Conservation (phyloP, 2,329 filamentous ascomycete genomes). For the Epichloe amarillans region DNA sequence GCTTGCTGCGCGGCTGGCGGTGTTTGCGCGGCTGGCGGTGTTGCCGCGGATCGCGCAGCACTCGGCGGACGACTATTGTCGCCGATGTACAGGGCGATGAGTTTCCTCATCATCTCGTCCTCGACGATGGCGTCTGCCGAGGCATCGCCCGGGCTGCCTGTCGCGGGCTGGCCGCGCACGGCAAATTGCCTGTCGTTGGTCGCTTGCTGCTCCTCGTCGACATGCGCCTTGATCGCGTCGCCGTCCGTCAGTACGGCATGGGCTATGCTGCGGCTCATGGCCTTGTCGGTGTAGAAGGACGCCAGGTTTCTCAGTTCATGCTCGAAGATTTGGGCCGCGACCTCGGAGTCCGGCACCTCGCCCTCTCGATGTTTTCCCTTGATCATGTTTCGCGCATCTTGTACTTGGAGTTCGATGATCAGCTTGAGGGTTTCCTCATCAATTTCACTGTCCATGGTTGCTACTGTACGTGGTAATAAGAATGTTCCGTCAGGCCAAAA, state of each 20-base stretch:
- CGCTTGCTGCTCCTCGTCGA: background rate
- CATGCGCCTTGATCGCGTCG: constrained; percentile 1
- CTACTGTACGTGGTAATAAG: no score
- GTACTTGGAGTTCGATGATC: constrained; percentile 10
- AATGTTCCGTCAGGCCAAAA: no score
- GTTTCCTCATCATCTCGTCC: background rate
- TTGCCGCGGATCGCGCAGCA: background rate
- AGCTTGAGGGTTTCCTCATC: constrained; percentile 8
- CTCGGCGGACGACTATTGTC: background rate
- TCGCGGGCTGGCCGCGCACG: no score
- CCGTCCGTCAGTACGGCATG: constrained; percentile 7
- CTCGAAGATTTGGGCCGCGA: constrained; percentile 6
- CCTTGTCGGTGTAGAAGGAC: constrained; percentile 4
- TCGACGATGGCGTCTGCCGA: background rate
- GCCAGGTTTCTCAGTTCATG: constrained; percentile 6
- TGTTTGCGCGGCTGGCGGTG: background rate
- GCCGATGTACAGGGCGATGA: background rate
- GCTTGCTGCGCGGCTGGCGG: background rate
- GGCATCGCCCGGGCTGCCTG: background rate
- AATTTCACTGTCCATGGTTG: background rate
- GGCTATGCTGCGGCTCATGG: constrained; percentile 10
- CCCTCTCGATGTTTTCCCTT: constrained; percentile 7
- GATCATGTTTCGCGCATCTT: constrained; percentile 6
- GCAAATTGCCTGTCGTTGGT: background rate
- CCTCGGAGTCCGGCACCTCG: constrained; percentile 2